Conservation (phyloP, 2,329 filamentous ascomycete genomes). For the Colletotrichum sojae region DNA sequence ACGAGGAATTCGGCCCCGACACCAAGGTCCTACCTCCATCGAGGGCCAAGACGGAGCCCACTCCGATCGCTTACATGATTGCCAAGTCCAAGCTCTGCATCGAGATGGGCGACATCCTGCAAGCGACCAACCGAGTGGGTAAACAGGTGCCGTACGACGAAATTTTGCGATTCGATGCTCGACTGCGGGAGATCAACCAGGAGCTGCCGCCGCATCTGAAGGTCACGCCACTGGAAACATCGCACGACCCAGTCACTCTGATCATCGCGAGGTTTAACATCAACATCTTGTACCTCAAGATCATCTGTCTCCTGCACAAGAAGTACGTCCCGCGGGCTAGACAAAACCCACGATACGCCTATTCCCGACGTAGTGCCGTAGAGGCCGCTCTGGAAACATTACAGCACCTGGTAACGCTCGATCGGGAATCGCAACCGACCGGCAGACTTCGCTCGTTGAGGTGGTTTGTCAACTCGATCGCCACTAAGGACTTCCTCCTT, state of each 20-base stretch:
- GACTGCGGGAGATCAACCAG: constrained; percentile 72
- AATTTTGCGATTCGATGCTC: constrained; percentile 72
- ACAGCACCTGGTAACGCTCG: constrained; percentile 80
- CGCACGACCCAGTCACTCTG: constrained; percentile 84
- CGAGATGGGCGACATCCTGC: constrained; percentile 80
- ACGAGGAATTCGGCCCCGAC: constrained; percentile 82
- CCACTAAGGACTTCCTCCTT: constrained; percentile 87
- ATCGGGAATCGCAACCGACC: constrained; percentile 79
- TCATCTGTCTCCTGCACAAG: constrained; percentile 88
- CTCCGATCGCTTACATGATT: constrained; percentile 85
- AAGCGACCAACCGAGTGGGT: constrained; percentile 71
- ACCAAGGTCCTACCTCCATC: constrained; percentile 78
- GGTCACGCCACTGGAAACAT: constrained; percentile 81
- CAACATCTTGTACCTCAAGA: constrained; percentile 89
- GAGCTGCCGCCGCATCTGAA: constrained; percentile 85
- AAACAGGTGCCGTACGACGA: constrained; percentile 74
- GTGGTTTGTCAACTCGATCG: constrained; percentile 85
- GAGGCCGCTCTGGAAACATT: constrained; percentile 89
- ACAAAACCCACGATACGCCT: constrained; percentile 84
- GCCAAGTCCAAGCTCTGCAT: constrained; percentile 77
- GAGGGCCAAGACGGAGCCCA: constrained; percentile 77
- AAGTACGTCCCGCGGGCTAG: constrained; percentile 86
- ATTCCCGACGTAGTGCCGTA: constrained; percentile 87
- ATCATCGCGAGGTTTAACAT: constrained; percentile 89
- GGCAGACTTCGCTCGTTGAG: constrained; percentile 81